Evolutionary conservation across 257 asterid species (phyloP), one percentile per base, ranked within the genome.

Genomic region (Anisodus acutangulus): DNA sequence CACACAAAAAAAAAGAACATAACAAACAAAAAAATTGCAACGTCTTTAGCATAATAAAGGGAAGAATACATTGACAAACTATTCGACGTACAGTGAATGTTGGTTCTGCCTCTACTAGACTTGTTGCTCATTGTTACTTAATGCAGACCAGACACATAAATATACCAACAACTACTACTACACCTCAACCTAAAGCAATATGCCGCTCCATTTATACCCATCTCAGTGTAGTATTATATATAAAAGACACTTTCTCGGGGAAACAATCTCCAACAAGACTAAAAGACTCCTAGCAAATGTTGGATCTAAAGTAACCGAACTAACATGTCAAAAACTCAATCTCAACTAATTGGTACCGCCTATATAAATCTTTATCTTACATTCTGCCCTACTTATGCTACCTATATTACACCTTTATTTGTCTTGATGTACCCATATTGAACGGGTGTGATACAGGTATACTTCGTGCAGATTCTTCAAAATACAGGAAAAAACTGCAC

Each of bases 71-170:
- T 39, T 31, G 22, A 53, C 45, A 78, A 78, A 51, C 49, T 54
- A 78, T 53, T 51, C 6, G 6, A 31, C 39, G 47, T 31, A 51
- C 47, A 54, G 41, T 51, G 47, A 76, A 71, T 9, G 37, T 71
- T 45, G 37, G 64, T 53, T 78, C 22, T 26, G 58, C 10, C 58
- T 53, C 62, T 15, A 26, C 11, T 53, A 13, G 62, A 22, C 60
- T 7, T 74, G 37, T 78, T 78, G 64, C 58, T 53, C 81, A 78
- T 26, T 51, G 81, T 78, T 53, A 51, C 81, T 53, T 78, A 6
- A 74, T 49, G 45, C 62, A 74, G 22, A 51, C 22, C 39, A 78
- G 53, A 53, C 26, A 53, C 60, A 51, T 54, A 78, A 78, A 51
- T 53, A 53, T 13, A 78, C 35, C 35, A 31, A 74, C 59, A 74